phyloP scores from a whole-genome alignment of 2,329 filamentous ascomycete species.

The Penicillium sp. region DNA sequence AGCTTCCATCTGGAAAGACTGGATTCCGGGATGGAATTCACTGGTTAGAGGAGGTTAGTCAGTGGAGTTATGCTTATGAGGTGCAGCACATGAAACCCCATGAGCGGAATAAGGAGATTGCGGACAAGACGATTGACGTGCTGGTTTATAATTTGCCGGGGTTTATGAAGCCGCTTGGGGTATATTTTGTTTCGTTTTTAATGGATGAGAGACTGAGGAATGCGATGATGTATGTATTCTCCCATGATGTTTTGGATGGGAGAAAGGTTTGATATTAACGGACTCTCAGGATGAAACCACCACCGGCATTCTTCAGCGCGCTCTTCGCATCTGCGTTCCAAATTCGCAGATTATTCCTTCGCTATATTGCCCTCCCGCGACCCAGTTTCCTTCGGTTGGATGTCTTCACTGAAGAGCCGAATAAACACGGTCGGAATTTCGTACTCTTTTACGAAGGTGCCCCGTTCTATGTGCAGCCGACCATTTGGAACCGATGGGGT shows the following conservation, averaged over 20 bases:
- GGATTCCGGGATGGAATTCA: slow-evolving; percentile 56
- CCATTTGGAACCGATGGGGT: slow-evolving; percentile 65
- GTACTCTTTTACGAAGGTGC: slow-evolving; percentile 59
- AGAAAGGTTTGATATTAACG: not conserved
- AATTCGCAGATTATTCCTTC: slow-evolving; percentile 59
- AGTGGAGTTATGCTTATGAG: slow-evolving; percentile 64
- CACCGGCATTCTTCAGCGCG: slow-evolving; percentile 32
- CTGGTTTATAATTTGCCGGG: slow-evolving; percentile 60
- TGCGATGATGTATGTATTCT: slow-evolving; percentile 63
- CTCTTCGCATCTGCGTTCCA: slow-evolving; percentile 54
- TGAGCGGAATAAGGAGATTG: slow-evolving; percentile 55
- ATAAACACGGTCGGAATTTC: slow-evolving; percentile 61
- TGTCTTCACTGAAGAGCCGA: slow-evolving; percentile 51
- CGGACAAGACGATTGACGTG: slow-evolving; percentile 64
- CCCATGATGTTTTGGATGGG: not conserved
- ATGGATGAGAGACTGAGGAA: slow-evolving; percentile 67
- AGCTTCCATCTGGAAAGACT: slow-evolving; percentile 43
- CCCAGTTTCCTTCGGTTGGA: slow-evolving; percentile 43
- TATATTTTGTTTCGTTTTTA: slow-evolving; percentile 58
- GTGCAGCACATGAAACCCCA: slow-evolving; percentile 60
- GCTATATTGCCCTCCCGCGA: slow-evolving; percentile 65
- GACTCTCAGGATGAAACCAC: slow-evolving; percentile 38
- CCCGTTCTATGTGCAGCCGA: slow-evolving; percentile 67
- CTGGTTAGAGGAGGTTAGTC: slow-evolving; percentile 55
- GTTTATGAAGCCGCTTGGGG: slow-evolving; percentile 50